Percentiles rank a stretch among this genome's conserved stretches.
Conservation (phyloP, 2,329 filamentous ascomycete species). For the Aspergillus quadricinctus region DNA sequence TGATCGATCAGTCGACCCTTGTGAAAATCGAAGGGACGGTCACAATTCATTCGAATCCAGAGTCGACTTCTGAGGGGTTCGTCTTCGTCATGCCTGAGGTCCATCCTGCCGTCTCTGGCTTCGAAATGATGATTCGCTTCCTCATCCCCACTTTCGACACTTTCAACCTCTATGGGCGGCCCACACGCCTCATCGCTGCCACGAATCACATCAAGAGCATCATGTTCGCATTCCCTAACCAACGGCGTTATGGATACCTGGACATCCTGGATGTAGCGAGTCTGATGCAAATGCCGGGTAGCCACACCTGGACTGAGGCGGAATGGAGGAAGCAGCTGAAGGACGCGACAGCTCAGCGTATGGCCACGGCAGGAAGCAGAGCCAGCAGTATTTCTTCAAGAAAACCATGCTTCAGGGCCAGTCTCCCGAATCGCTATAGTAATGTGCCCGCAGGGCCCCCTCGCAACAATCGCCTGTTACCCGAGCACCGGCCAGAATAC, state of each 20-base stretch:
- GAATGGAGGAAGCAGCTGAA: conserved; percentile 90
- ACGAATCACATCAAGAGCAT: conserved; percentile 80
- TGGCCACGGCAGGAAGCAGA: conserved; percentile 35
- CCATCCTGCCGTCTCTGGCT: conserved; percentile 84
- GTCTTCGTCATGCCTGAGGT: conserved; percentile 97
- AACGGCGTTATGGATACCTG: conserved; percentile 82
- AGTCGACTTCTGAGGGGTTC: conserved; percentile 81
- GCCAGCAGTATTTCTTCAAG: conserved; percentile 56
- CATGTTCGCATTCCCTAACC: conserved; percentile 97
- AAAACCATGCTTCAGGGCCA: conserved; percentile 40
- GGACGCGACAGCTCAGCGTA: conserved; percentile 65
- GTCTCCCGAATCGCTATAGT: conserved; percentile 31
- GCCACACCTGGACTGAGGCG: conserved; percentile 71
- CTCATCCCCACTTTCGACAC: conserved; percentile 93
- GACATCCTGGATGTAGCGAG: conserved; percentile 80
- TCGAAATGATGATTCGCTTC: conserved; percentile 91
- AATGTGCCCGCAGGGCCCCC: conserved; percentile 30
- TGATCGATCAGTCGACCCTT: conserved; percentile 91
- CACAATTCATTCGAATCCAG: conserved; percentile 74
- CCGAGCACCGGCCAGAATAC: conserved; percentile 21
- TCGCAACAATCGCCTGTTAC: conserved; percentile 16
- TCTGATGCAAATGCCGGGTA: conserved; percentile 74
- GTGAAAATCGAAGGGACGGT: conserved; percentile 92
- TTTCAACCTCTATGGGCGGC: conserved; percentile 86
- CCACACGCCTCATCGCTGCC: conserved; percentile 80